Evolutionary conservation across 2,329 filamentous ascomycete species (phyloP).

Genomic region (Amylocarpus encephaloides): DNA sequence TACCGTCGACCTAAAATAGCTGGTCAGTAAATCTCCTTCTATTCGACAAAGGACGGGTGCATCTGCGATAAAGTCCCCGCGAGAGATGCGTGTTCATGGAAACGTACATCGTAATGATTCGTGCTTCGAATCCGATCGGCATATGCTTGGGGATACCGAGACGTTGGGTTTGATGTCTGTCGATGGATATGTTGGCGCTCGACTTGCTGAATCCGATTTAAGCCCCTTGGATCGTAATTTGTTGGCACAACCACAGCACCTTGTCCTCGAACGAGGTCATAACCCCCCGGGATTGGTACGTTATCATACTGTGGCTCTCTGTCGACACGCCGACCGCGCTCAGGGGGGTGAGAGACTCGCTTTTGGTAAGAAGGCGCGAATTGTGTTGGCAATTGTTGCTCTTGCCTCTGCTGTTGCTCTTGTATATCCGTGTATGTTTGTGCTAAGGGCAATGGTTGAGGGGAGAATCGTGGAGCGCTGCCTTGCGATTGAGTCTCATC

Average conservation of each 20-base stretch:
- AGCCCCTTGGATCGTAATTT: slow-evolving; percentile 24
- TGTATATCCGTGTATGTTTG: slow-evolving; percentile 26
- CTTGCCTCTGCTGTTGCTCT: slow-evolving; percentile 6
- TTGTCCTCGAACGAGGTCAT: slow-evolving; percentile 27
- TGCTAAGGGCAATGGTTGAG: slow-evolving; percentile 13
- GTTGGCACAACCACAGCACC: slow-evolving; percentile 22
- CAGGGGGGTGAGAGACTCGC: slow-evolving; percentile 5
- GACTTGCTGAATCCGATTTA: slow-evolving; percentile 14
- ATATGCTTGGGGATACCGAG: slow-evolving; percentile 2
- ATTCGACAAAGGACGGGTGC: no score
- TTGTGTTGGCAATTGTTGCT: slow-evolving; percentile 3
- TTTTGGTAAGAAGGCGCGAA: slow-evolving; percentile 9
- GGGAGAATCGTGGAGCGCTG: slow-evolving; percentile 8
- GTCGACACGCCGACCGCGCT: slow-evolving; percentile 14
- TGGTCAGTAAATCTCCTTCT: no score
- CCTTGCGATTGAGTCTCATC: slow-evolving; percentile 17
- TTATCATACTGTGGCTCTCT: slow-evolving; percentile 27
- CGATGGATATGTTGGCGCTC: slow-evolving; percentile 7
- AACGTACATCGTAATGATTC: background rate
- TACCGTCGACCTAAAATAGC: no score
- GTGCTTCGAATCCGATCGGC: background rate
- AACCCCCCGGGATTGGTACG: slow-evolving; percentile 30
- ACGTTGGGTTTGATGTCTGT: background rate
- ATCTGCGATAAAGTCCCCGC: no score
- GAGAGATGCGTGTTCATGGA: no score